Evolutionary conservation across 345 rosid genomes (phyloP).

Genomic region (Citrus trifoliata): DNA sequence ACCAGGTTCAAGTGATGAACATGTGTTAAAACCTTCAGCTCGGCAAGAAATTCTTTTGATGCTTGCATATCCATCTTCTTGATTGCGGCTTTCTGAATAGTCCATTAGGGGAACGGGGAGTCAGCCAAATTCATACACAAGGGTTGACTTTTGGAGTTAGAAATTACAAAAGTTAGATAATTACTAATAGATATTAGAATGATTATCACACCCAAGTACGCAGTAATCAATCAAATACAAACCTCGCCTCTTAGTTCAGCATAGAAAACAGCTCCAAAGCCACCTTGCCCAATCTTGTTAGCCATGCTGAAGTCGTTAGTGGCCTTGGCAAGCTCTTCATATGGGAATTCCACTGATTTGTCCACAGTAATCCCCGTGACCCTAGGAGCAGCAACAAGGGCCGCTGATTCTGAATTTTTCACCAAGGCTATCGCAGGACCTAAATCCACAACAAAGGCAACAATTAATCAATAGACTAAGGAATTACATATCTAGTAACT

Average conservation of each 20-base stretch:
- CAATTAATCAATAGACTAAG: neutral
- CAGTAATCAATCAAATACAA: slow-evolving; percentile 12
- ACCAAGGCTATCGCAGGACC: slow-evolving; percentile 13
- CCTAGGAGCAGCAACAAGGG: slow-evolving; percentile 13
- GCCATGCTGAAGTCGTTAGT: slow-evolving; percentile 73
- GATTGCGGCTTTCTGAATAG: slow-evolving; percentile 85
- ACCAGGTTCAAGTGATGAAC: slow-evolving; percentile 98
- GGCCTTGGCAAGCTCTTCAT: slow-evolving; percentile 88
- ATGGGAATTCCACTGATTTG: slow-evolving; percentile 82
- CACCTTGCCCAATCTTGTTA: slow-evolving; percentile 89
- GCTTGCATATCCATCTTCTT: slow-evolving; percentile 99
- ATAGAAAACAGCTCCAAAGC: slow-evolving; percentile 85
- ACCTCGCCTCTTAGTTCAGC: slow-evolving; percentile 97
- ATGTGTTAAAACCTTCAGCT: slow-evolving; percentile 79
- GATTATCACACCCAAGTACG: slow-evolving; percentile 3
- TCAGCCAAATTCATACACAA: slow-evolving; percentile 27
- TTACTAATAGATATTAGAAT: neutral
- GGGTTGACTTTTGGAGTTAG: neutral
- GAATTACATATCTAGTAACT: neutral
- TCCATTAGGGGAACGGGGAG: slow-evolving; percentile 22
- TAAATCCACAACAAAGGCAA: neutral
- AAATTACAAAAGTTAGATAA: neutral
- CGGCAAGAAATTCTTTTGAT: slow-evolving; percentile 84
- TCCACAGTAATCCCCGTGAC: slow-evolving; percentile 67
- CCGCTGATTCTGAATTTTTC: slow-evolving; percentile 22